Percentiles rank a stretch among this genome's conserved stretches.
phyloP scores from a whole-genome alignment of 2,329 filamentous ascomycete species.

The Phyllosticta citribraziliensis region DNA sequence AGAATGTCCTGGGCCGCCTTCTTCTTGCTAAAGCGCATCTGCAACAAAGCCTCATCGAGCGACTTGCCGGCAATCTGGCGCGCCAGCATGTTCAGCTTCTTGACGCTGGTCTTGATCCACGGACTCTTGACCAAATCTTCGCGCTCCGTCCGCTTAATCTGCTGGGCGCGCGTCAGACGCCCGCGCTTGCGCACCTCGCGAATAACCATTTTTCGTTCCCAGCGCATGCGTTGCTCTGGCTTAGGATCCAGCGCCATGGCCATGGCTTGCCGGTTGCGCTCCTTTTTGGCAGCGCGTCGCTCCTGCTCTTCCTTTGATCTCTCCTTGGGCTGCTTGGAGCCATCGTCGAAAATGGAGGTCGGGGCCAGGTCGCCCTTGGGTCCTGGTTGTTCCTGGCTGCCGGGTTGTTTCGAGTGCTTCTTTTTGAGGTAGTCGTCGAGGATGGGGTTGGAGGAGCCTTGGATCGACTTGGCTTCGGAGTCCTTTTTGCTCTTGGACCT shows the following conservation, averaged over 20 bases:
- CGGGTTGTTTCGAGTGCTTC: constrained; percentile 6
- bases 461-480: neutral
- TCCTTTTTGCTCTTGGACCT: neutral
- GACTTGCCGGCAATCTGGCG: constrained; percentile 87
- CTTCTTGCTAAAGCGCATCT: constrained; percentile 96
- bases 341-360: constrained; percentile 44
- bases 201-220: constrained; percentile 77
- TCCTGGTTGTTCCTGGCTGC: constrained; percentile 13
- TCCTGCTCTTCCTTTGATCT: constrained; percentile 12
- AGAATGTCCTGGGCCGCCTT: constrained; percentile 73
- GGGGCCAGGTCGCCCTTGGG: constrained; percentile 34
- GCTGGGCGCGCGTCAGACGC: constrained; percentile 54
- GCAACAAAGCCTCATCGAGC: constrained; percentile 84
- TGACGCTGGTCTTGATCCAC: constrained; percentile 72
- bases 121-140: constrained; percentile 53
- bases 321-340: constrained; percentile 11
- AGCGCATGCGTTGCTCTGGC: constrained; percentile 59
- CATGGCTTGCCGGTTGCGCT: constrained; percentile 41
- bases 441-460: constrained; percentile 40
- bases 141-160: constrained; percentile 57
- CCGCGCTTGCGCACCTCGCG: constrained; percentile 61
- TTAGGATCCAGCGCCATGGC: constrained; percentile 63
- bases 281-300: neutral
- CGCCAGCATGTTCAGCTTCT: constrained; percentile 82
- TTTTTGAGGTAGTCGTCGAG: constrained; percentile 47